A percentile compares a stretch with the other conserved stretches of the same genome.
Evolutionary conservation across 371 early-diverging fungal genomes (phyloP).

Genomic region (Zychaea mexicana): DNA sequence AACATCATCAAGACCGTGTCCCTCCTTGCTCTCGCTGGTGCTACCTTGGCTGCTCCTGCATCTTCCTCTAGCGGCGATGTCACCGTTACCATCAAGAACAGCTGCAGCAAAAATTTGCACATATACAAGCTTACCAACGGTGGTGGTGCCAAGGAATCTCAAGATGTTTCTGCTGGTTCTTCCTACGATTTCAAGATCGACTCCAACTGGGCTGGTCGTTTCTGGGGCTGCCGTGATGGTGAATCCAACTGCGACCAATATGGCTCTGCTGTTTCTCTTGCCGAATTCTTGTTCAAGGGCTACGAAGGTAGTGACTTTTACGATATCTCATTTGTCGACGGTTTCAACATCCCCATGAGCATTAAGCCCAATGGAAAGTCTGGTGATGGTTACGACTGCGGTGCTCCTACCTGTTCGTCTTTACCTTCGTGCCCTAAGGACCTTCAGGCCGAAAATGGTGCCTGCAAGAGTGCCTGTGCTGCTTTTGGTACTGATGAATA

Average conservation of each 20-base stretch:
- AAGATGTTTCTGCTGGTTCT: constrained; percentile 7
- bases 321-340: constrained; percentile 36
- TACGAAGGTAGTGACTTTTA: too few species aligned
- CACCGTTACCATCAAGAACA: constrained; percentile 38
- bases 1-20: constrained; percentile 20
- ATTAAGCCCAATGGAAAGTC: constrained; percentile 13
- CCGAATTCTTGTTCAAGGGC: too few species aligned
- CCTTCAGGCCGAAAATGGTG: constrained; percentile 10
- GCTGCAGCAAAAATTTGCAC: constrained; percentile 25
- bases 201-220: constrained; percentile 31
- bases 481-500: constrained; percentile 14
- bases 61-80: background rate
- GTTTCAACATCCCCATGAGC: constrained; percentile 19
- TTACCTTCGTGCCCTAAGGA: constrained; percentile 18
- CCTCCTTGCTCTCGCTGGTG: constrained; percentile 18
- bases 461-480: constrained; percentile 22
- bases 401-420: constrained; percentile 8
- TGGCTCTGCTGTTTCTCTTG: too few species aligned
- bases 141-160: background rate
- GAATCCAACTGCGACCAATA: constrained; percentile 21
- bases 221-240: constrained; percentile 34
- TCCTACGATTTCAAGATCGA: background rate
- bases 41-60: constrained; percentile 15
- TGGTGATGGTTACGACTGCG: constrained; percentile 11
- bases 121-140: constrained; percentile 36